Percentiles rank a stretch among this genome's conserved stretches.
phyloP scores from a whole-genome alignment of 2,329 filamentous ascomycete species.

The Ophiostoma fasciatum region DNA sequence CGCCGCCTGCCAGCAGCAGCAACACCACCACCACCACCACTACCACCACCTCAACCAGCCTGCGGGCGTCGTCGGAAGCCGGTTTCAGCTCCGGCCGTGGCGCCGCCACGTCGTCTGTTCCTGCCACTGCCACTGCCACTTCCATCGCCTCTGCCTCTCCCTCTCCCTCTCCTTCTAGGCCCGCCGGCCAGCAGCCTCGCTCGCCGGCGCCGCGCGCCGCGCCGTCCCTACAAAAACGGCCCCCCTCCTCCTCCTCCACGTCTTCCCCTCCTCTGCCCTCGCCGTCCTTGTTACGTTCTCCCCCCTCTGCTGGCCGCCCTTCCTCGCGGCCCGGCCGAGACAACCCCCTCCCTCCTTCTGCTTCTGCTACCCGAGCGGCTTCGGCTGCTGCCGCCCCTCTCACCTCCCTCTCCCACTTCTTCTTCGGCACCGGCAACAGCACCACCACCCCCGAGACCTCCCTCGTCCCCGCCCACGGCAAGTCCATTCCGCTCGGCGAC shows the following conservation, averaged over 20 bases:
- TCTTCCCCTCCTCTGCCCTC: too few relatives aligned
- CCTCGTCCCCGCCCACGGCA: constrained; percentile 38
- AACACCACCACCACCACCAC: too few relatives aligned
- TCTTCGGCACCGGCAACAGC: constrained; percentile 28
- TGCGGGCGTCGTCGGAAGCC: constrained; percentile 6
- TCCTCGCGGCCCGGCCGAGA: neutral
- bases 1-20: too few relatives aligned
- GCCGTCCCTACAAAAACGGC: neutral
- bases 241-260: neutral
- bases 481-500: constrained; percentile 40
- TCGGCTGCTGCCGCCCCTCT: neutral
- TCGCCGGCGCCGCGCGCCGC: neutral
- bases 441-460: constrained; percentile 31
- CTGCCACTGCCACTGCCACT: neutral
- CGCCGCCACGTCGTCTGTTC: neutral
- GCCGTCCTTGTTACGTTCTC: too few relatives aligned
- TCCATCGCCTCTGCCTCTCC: neutral
- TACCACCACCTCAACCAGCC: too few relatives aligned
- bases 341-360: too few relatives aligned
- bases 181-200: too few relatives aligned
- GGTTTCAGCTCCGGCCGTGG: constrained; percentile 4
- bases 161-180: neutral
- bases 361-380: too few relatives aligned
- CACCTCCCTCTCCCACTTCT: constrained; percentile 31
- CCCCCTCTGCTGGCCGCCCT: too few relatives aligned